Conservation (phyloP, 2,329 filamentous ascomycete genomes). For the Thielaviopsis musarum region DNA sequence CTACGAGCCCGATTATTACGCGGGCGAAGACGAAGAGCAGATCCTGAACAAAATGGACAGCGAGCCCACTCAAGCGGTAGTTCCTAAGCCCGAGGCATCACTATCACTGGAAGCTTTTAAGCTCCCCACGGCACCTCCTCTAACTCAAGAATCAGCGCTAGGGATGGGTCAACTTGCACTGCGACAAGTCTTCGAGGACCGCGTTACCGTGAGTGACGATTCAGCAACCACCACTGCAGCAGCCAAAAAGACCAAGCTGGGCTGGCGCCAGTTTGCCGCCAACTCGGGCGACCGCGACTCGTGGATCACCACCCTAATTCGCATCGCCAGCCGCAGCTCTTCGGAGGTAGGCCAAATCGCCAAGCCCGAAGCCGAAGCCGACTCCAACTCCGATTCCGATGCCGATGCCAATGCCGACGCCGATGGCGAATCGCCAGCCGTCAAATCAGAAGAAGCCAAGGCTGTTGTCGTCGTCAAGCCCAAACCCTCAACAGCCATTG, state of each 20-base stretch:
- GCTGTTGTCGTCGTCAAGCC: conserved; percentile 8
- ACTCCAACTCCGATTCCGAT: conserved; percentile 15
- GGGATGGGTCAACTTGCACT: conserved; percentile 13
- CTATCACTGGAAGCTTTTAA: conserved; percentile 63
- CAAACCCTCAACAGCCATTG: conserved; percentile 7
- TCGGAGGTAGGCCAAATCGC: conserved; percentile 35
- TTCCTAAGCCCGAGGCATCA: conserved; percentile 19
- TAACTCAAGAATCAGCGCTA: conserved; percentile 39
- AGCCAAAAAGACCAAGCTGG: conserved; percentile 45
- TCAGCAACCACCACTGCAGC: conserved; percentile 20
- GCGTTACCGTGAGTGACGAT: conserved; percentile 55
- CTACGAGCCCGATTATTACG: conserved; percentile 76
- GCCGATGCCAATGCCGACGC: conserved; percentile 19
- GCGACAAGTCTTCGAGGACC: conserved; percentile 13
- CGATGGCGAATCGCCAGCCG: conserved; percentile 17
- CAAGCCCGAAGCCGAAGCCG: conserved; percentile 53
- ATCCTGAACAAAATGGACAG: conserved; percentile 62
- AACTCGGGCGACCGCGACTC: conserved; percentile 73
- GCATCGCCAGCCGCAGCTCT: conserved; percentile 38
- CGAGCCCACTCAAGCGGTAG: conserved; percentile 33
- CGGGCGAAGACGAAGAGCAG: conserved; percentile 61
- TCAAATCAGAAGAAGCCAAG: background rate
- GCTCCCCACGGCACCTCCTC: conserved; percentile 56
- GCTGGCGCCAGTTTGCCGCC: conserved; percentile 70
- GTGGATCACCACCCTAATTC: conserved; percentile 76